Percentiles rank a stretch among this genome's conserved stretches.
phyloP scores from a whole-genome alignment of 1,284 basidiomycete species.

The Ganoderma meredithae region DNA sequence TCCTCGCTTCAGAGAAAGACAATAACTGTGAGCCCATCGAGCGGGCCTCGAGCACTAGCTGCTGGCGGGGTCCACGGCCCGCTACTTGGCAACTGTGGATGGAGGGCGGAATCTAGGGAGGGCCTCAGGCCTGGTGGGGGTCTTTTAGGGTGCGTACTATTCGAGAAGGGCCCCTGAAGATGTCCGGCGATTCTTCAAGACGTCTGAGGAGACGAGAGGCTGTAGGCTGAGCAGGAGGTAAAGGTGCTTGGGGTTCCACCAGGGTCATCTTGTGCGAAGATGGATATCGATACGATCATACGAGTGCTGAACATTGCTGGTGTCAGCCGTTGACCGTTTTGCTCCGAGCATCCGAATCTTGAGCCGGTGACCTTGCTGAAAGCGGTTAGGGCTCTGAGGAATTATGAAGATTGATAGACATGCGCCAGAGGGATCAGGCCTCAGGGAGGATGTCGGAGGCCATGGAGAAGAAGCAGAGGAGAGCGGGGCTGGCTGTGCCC shows the following conservation, averaged over 20 bases:
- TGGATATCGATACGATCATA: neutral
- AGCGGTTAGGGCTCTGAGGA: neutral
- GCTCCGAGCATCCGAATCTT: conserved; percentile 2
- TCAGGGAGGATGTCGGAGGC: conserved; percentile 2
- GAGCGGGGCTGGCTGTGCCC: neutral
- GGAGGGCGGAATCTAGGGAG: neutral
- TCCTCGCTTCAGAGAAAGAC: neutral
- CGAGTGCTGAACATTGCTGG: neutral
- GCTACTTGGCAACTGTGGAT: neutral
- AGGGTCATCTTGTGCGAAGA: neutral
- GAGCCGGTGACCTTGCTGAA: neutral
- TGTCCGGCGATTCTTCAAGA: neutral
- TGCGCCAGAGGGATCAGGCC: neutral
- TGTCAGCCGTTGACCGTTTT: neutral
- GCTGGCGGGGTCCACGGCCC: neutral
- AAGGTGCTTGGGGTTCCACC: conserved; percentile 8
- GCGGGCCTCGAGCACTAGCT: neutral
- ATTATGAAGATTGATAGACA: conserved; percentile 6
- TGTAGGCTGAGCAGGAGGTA: conserved; percentile 12
- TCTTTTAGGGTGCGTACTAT: neutral
- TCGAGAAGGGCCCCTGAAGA: conserved; percentile 1
- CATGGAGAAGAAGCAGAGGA: neutral
- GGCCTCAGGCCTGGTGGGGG: neutral
- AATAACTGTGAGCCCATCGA: neutral
- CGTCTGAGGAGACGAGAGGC: neutral